phyloP scores from a whole-genome alignment of 495 filamentous ascomycete species.

The Podospora pseudoanserina region DNA sequence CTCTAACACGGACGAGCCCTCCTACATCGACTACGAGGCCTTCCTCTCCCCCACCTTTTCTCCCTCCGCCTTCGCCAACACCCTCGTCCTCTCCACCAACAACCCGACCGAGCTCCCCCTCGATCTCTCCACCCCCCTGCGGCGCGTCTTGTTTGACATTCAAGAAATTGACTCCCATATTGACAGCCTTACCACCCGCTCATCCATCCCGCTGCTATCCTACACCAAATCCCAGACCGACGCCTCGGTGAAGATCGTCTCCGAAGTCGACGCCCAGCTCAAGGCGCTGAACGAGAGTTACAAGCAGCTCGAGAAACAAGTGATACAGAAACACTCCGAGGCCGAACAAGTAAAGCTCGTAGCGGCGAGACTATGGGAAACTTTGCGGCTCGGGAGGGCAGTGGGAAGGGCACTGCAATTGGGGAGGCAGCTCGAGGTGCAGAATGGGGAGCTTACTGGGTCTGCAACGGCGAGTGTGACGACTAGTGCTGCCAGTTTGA shows the following conservation, averaged over 20 bases:
- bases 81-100: constrained; percentile 82
- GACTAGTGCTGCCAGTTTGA: constrained; percentile 17
- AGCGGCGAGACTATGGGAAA: constrained; percentile 69
- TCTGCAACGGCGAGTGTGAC: constrained; percentile 30
- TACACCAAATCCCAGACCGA: constrained; percentile 70
- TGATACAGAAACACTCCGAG: constrained; percentile 72
- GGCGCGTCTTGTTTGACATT: constrained; percentile 90
- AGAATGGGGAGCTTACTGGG: constrained; percentile 53
- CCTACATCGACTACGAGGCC: constrained; percentile 95
- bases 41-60: constrained; percentile 84
- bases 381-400: constrained; percentile 71
- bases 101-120: constrained; percentile 85
- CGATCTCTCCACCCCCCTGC: constrained; percentile 90
- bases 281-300: constrained; percentile 76
- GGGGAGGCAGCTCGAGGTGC: constrained; percentile 81
- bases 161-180: constrained; percentile 98
- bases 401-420: constrained; percentile 73
- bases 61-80: constrained; percentile 77
- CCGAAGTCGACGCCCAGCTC: constrained; percentile 71
- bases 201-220: constrained; percentile 75
- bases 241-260: constrained; percentile 64
- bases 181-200: constrained; percentile 78
- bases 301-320: constrained; percentile 75
- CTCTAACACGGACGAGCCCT: constrained; percentile 52
- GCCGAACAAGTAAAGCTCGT: constrained; percentile 74